Evolutionary conservation across 352 stramenopile genomes (phyloP).

Genomic region (Blastocystis sp.): DNA sequence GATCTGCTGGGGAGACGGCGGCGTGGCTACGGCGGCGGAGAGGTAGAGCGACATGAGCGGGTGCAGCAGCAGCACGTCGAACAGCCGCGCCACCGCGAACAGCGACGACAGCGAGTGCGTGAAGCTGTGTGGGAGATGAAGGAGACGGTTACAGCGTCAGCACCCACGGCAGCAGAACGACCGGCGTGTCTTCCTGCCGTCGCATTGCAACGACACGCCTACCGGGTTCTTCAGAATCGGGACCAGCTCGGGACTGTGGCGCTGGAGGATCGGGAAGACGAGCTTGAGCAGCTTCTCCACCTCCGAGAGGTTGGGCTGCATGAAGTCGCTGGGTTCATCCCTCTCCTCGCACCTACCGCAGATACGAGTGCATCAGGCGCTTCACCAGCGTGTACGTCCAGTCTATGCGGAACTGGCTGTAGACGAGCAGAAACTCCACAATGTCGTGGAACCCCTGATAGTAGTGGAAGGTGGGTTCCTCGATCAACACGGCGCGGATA

Average conservation of each 20-base stretch:
- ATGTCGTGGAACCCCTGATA: slow-evolving; percentile 53
- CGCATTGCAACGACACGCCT: not conserved
- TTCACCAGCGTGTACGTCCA: slow-evolving; percentile 50
- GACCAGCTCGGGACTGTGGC: not conserved
- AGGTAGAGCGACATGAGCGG: slow-evolving; percentile 41
- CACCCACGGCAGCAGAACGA: slow-evolving; percentile 32
- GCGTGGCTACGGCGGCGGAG: not conserved
- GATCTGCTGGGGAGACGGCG: too few relatives aligned
- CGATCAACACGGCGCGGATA: not conserved
- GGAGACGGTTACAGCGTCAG: not conserved
- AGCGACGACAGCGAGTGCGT: slow-evolving; percentile 8
- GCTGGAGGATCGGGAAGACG: not conserved
- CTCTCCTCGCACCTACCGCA: not conserved
- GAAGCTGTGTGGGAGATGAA: not conserved
- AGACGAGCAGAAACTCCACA: slow-evolving; percentile 23
- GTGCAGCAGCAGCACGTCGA: slow-evolving; percentile 43
- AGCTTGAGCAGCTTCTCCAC: slow-evolving; percentile 13
- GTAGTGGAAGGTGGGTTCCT: slow-evolving; percentile 8
- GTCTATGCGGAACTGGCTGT: slow-evolving; percentile 20
- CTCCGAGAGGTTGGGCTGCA: not conserved
- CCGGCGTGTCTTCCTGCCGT: slow-evolving; percentile 3
- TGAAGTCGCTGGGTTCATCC: not conserved
- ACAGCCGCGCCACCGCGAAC: not conserved
- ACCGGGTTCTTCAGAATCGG: slow-evolving; percentile 34
- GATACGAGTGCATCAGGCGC: not conserved